Evolutionary conservation across 2,329 filamentous ascomycete genomes (phyloP).

Genomic region (Aureobasidium subglaciale): DNA sequence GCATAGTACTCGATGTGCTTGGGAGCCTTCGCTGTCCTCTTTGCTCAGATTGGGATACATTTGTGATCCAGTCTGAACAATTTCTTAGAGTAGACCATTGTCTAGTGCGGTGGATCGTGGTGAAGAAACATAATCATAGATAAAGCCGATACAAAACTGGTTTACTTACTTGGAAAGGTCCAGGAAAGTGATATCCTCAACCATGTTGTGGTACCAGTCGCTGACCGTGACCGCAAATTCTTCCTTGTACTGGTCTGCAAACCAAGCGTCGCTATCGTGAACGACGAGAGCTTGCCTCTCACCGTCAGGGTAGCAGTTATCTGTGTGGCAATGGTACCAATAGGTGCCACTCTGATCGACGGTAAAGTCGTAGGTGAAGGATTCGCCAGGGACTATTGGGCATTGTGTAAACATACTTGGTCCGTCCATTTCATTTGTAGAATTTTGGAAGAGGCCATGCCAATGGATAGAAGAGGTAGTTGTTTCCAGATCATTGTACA

Average conservation of each 20-base stretch:
- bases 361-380: constrained; percentile 62
- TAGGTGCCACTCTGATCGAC: constrained; percentile 48
- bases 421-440: constrained; percentile 69
- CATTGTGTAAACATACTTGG: constrained; percentile 61
- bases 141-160: too few species aligned
- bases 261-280: constrained; percentile 51
- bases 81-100: too few species aligned
- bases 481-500: constrained; percentile 59
- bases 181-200: constrained; percentile 40
- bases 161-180: constrained; percentile 39
- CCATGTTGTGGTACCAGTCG: constrained; percentile 65
- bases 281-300: constrained; percentile 60
- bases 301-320: constrained; percentile 60
- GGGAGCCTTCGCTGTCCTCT: too few species aligned
- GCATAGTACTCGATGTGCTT: neutral
- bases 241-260: constrained; percentile 47
- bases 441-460: constrained; percentile 71
- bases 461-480: constrained; percentile 64
- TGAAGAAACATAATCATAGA: too few species aligned
- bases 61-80: too few species aligned
- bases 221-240: constrained; percentile 62
- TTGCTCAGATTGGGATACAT: too few species aligned
- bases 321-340: constrained; percentile 46
- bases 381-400: constrained; percentile 54
- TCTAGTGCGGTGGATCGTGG: too few species aligned